Evolutionary conservation across 192 early-diverging fungal genomes (phyloP), one percentile per base, ranked within the genome.

Genomic region (Chytriomyces hyalinus): DNA sequence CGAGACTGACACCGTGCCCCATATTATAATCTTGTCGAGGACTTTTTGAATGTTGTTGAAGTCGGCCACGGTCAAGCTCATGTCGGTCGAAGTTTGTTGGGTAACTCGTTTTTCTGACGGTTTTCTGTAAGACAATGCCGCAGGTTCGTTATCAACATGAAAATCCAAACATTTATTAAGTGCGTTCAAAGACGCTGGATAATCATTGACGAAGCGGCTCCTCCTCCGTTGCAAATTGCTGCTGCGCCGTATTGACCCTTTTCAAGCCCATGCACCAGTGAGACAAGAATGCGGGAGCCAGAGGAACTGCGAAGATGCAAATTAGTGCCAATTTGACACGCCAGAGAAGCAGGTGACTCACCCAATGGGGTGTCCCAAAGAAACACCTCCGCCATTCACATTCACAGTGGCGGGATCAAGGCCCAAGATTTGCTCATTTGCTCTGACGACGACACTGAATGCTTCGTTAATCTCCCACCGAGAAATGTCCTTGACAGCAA

Each of bases 391-490:
- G 73, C 97, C 97, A 79, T 89, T 89, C 28, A 96, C 90, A 78
- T 98, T 98, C 73, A 97, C 89, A 62, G 95, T 95, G 22, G 92
- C 89, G 8, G 84, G 84, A 63, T 85, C 86, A 61, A 98, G 82
- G 20, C 84, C 88, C 49, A 98, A 79, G 22, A 98, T 91, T 65
- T 97, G 88, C 80, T 97, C 94, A 84, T 99, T 99, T 57, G 88
- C 97, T 26, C 89, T 84, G 15, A 92, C 90, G 67, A 98, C 97
- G 6, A 97, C 96, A 76, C 92, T 92, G 81, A 99, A 99, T 0
- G 97, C 97, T 85, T 99, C 97, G 84, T 99, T 98, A 84, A 99
- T 91, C 83, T 99, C 97, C 78, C 93, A 99, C 60, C 96, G 84
- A 66, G 89, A 89, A 83, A 99, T 93, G 83, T 97, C 96, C 76